Evolutionary conservation across 306 rosid genomes (phyloP), one percentile per base, ranked within the genome.

Genomic region (Vigna unguiculata): DNA sequence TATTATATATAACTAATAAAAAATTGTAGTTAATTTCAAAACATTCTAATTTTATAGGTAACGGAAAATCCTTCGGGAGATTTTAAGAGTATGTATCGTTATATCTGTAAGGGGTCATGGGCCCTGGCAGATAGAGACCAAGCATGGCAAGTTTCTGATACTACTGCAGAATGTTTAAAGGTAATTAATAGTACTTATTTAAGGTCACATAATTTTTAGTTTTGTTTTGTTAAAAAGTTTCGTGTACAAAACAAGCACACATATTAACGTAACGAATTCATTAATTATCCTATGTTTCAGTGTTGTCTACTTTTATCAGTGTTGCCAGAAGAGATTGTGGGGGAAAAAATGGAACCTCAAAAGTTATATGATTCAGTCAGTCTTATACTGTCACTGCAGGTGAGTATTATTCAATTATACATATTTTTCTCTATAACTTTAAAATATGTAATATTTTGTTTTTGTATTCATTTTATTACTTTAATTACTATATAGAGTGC

Each of bases 71-170:
- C 21, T n/a, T 7, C 55, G 2, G 55, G 55, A 49, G 55, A 49
- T 49, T 49, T 49, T 43, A 12, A 12, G 41, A 78, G 77, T 17
- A 89, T 89, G 93, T 22, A 65, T 59, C 86, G 90, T 32, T 90
- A 88, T 61, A 91, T 85, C 36, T 91, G 89, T 12, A 91, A 87
- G 75, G 96, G 96, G 15, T 53, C 89, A 19, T 91, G 96, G 96
- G 78, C 93, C 17, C 87, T 88, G 69, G 87, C 96, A 13, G 90
- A 91, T 28, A 83, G 76, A 48, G 96, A 91, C 73, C 88, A 85
- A 7, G 96, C 90, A 80, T 91, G 93, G 96, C 93, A 91, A 78
- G 88, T 91, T 78, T 91, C 96, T 21, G 96, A 90, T 65, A 81
- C 86, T 30, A 88, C 92, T 30, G 91, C 96, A 16, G 96, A 90